Base-by-base conservation (phyloP, 1,139 yeast genomes). In the Kurtzmaniella quercitrusa region DNA sequence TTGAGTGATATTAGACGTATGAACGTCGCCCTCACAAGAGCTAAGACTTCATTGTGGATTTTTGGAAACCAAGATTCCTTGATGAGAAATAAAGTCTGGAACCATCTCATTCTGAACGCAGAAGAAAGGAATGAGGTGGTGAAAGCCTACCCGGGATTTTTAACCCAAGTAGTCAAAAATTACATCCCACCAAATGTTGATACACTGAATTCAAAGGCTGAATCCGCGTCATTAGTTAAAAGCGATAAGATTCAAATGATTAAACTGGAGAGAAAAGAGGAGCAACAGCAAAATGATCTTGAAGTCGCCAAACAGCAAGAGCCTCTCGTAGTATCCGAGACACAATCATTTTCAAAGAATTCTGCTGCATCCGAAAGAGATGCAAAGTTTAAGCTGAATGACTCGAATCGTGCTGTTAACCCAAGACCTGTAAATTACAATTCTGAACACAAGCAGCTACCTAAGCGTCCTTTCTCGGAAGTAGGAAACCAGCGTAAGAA, bases 21-120 rank as follows among this genome's bases (percentile, higher is more conserved):
- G 96, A 91, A 91, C 63, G 98, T 91, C 47, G 97, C 96, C 0
- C 69, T 91, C 40, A 91, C 98, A 1, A 85, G 99, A 70, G 98
- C 98, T 0, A 80, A 85, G 53, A 77, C 95, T 1, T 86, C 98
- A 0, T 67, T 94, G 50, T 93, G 98, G 98, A 82, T 94, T 47
- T 65, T 94, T 27, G 99, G 99, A 19, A 84, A 88, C 55, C 79
- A 73, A 38, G 68, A 70, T 10, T 81, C 95, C 1, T 73, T 91
- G 51, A 56, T 61, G 15, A 67, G 78, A 45, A 85, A 88, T 56
- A 70, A 68, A 19, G 79, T 87, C 1, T 90, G 97, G 97, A 68
- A 63, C 21, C 71, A 79, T 47, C 66, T 90, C 42, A 70, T 88
- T 18, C 59, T 63, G 0, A 82, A 89, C 67, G 95, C 95, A 0